Conservation (phyloP, 495 filamentous ascomycete genomes). For the Penicillium desertorum region DNA sequence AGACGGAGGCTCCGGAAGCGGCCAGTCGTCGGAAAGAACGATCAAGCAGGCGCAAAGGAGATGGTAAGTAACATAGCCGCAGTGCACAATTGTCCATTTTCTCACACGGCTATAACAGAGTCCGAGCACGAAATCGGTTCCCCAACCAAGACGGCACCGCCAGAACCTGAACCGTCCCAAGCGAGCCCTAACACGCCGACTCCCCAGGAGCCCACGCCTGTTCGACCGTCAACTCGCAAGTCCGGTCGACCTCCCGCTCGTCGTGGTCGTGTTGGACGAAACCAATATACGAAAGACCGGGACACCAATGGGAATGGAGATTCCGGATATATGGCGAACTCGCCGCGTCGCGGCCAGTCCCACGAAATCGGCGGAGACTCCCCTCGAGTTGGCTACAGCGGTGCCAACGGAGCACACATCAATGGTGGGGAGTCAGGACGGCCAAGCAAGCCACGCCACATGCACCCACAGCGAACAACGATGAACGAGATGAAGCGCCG, state of each 20-base stretch:
- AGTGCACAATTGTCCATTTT: background rate
- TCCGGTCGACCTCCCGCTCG: constrained; percentile 63
- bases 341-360: constrained; percentile 65
- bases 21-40: constrained; percentile 72
- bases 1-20: constrained; percentile 66
- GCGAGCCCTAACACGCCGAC: constrained; percentile 56
- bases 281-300: constrained; percentile 81
- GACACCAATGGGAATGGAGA: constrained; percentile 59
- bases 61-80: constrained; percentile 57
- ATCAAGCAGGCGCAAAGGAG: constrained; percentile 67
- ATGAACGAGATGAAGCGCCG: constrained; percentile 91
- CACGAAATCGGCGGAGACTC: constrained; percentile 56
- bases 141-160: constrained; percentile 39
- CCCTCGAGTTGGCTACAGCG: constrained; percentile 37
- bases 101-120: constrained; percentile 25
- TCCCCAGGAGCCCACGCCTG: constrained; percentile 42
- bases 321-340: constrained; percentile 38
- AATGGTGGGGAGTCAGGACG: constrained; percentile 51
- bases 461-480: constrained; percentile 61
- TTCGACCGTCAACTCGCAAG: constrained; percentile 59
- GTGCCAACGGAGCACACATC: constrained; percentile 33
- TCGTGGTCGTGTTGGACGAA: constrained; percentile 71
- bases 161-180: constrained; percentile 44
- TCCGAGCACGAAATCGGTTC: constrained; percentile 42
- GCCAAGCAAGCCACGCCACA: constrained; percentile 57